Evolutionary conservation across 768 basidiomycete species (phyloP), one percentile per base, ranked within the genome.

Genomic region (Trichaptum fuscoviolaceum): DNA sequence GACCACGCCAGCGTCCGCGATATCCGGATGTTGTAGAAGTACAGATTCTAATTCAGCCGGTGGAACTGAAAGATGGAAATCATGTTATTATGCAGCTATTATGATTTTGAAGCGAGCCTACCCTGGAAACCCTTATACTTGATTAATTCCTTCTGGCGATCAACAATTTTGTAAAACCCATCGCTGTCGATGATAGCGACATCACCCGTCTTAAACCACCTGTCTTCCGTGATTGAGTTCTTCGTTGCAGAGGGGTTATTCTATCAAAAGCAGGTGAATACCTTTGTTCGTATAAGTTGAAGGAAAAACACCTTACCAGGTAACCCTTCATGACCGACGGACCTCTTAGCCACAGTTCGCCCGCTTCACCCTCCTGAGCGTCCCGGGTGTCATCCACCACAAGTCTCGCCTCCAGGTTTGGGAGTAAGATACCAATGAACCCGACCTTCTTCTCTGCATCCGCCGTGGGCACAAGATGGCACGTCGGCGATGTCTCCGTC

Each of bases 171-270:
- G 73, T 87, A 92, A 72, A 82, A 91, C 0, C 93, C 94, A 0
- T 93, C 86, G 1, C 75, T 66, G 67, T 93, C 90, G 15, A 85
- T 77, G 20, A 82, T 74, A 1, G 84, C 90, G 63, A 96, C 84
- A 74, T 96, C 95, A 1, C 95, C 93, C 0, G 94, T 95, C 81
- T 90, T 93, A 79, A 94, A 88, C 92, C 92, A 97, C 2, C 86
- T 83, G 62, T 92, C 89, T 0, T 76, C 75, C 0, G 89, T 91
- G 69, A 96, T 88, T 7, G 87, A 76, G 17, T 86, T 82, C 25
- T 79, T 77, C 1, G 93, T 96, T 3, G 93, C 92, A 34, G 79
- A 77, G 2, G 80, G 77, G 67, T 95, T 92, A 70, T 87, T 87
- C 68, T 90, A 76, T 5, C 42, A 52, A 52, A n/a, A 52, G 20